These are phyloP conservation scores for Cercospora zeina DNA, from an alignment of 2,329 filamentous ascomycete genomes.

Conservation along the genomic window DNA sequence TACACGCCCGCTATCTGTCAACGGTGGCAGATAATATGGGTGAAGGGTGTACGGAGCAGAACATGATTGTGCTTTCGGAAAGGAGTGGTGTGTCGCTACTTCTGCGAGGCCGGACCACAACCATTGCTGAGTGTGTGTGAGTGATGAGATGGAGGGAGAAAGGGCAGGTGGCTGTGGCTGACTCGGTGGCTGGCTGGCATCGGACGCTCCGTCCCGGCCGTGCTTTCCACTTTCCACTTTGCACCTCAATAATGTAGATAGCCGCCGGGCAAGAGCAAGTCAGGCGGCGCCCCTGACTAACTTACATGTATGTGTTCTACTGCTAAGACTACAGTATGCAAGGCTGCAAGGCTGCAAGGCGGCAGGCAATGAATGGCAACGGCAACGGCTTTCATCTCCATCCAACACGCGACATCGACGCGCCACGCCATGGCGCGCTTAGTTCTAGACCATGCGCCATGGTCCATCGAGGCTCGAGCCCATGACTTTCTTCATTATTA, in stretches of 20 bases:
- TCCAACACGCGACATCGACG: background rate
- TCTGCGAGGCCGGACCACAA: background rate
- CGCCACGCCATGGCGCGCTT: background rate
- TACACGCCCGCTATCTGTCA: conserved; percentile 9
- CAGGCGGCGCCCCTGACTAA: background rate
- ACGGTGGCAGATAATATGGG: background rate
- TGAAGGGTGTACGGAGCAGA: conserved; percentile 31
- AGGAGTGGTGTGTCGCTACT: conserved; percentile 29
- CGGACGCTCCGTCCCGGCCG: background rate
- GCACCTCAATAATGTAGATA: no score
- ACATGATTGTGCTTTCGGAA: conserved; percentile 28
- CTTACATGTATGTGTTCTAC: no score
- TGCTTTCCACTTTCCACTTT: background rate
- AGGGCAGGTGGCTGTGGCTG: background rate
- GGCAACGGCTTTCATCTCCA: background rate
- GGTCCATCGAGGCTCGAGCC: no score
- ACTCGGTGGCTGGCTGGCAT: background rate
- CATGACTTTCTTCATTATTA: no score
- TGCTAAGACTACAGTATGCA: no score
- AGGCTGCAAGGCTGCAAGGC: background rate
- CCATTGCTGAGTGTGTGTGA: conserved; percentile 18
- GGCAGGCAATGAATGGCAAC: no score
- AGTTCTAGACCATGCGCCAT: no score
- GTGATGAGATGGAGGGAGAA: background rate
- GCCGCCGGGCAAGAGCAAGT: conserved; percentile 3